These are phyloP conservation scores for Ophiobolus disseminans DNA, from an alignment of 2,329 filamentous ascomycete genomes.

Conservation along the genomic window DNA sequence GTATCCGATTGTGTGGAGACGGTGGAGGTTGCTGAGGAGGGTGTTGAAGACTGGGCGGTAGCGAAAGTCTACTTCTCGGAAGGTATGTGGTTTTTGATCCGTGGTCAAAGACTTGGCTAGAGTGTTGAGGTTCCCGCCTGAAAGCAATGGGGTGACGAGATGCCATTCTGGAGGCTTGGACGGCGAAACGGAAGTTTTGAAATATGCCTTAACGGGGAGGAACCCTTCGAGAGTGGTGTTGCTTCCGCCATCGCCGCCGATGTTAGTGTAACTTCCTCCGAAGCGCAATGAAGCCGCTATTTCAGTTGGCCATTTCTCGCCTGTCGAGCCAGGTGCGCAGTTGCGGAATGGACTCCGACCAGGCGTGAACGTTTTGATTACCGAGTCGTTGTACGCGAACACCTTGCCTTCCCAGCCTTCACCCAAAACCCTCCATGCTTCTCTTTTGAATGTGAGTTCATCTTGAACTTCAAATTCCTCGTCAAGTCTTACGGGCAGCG, in stretches of 20 bases:
- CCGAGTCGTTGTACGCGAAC: constrained; percentile 25
- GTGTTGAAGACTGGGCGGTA: constrained; percentile 40
- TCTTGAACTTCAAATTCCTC: constrained; percentile 18
- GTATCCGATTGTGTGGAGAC: constrained; percentile 38
- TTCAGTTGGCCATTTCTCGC: constrained; percentile 33
- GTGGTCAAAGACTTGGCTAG: constrained; percentile 13
- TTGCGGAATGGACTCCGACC: constrained; percentile 35
- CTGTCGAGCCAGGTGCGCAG: constrained; percentile 18
- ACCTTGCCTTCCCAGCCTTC: constrained; percentile 36
- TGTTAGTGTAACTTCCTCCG: constrained; percentile 7
- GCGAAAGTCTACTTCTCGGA: constrained; percentile 28
- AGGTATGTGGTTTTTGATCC: neutral
- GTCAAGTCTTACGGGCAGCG: constrained; percentile 3
- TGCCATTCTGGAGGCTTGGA: constrained; percentile 24
- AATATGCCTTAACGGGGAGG: constrained; percentile 26
- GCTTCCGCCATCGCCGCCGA: neutral
- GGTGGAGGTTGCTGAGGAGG: constrained; percentile 30
- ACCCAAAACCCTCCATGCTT: constrained; percentile 26
- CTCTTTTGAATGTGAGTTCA: constrained; percentile 27
- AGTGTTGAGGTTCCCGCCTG: constrained; percentile 16
- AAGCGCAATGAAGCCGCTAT: constrained; percentile 35
- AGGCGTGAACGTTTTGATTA: constrained; percentile 37
- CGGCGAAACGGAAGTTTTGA: constrained; percentile 20
- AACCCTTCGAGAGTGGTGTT: constrained; percentile 14
- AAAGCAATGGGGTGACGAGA: constrained; percentile 26